Base-by-base conservation (phyloP, 768 basidiomycete genomes). In the Tylopilus balloui region DNA sequence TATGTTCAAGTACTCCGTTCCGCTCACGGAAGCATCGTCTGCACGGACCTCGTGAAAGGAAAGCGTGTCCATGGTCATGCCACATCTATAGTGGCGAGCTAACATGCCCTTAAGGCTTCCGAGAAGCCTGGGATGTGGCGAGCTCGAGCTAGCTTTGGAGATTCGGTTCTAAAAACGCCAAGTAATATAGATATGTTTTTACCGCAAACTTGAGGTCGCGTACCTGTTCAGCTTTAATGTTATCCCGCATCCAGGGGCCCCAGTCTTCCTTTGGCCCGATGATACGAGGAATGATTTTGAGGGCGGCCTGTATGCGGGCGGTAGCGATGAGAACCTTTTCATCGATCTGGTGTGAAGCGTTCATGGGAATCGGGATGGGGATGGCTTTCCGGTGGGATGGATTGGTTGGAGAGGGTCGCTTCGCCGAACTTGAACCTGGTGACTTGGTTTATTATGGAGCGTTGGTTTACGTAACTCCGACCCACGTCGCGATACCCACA, bases 131-230 rank as follows among this genome's bases (percentile, higher is more conserved):
- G 41, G 41, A 13, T 42, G 27, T 13, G 27, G 41, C 19, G 11
- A 29, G 12, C 17, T 35, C n/a, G 32, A 6, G 8, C 1, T 10
- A 1, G n/a, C 7, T 4, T 8, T 8, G 0, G 0, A 1, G 4
- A n/a, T 19, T 3, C 13, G n/a, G 4, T 10, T 42, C 25, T 42
- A n/a, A 1, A 27, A 17, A 17, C 1, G 1, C 17, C 11, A 14
- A 32, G 9, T 42, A 31, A 20, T 20, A 32, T 15, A 1, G 6
- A 25, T 19, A 4, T 19, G 28, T 19, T 6, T 32, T 32, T 4
- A 14, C 3, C 12, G 2, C 1, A 32, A 39, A 39, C 23, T 11
- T 6, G 3, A 15, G n/a, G 29, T 29, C 20, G 27, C 41, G 25
- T 27, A 27, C 41, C 14, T 17, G 41, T 29, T 42, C 41, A 42